A percentile compares a stretch with the other conserved stretches of the same genome.
Evolutionary conservation across 805 yeast genomes (phyloP).

Genomic region (Tetrapisispora phaffii): DNA sequence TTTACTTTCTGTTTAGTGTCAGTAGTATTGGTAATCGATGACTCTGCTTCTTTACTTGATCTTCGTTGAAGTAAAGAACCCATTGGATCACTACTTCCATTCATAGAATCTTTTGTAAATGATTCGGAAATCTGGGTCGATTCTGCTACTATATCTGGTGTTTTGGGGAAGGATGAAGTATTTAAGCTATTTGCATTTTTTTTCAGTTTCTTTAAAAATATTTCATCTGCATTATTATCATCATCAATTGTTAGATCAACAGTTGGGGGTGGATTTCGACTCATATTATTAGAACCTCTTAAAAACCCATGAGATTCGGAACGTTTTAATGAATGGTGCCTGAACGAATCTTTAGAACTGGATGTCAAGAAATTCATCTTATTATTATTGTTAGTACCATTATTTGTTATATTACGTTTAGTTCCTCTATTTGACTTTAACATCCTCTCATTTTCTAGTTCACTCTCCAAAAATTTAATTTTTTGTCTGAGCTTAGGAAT

Average conservation of each 20-base stretch:
- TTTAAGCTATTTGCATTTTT: conserved; percentile 5
- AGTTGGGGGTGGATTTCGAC: conserved; percentile 15
- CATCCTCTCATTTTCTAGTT: conserved; percentile 1
- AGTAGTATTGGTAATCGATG: neutral
- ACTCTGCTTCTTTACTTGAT: neutral
- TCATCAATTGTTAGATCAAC: conserved; percentile 22
- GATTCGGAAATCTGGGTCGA: conserved; percentile 3
- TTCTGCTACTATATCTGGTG: conserved; percentile 4
- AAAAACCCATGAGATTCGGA: neutral
- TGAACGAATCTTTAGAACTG: neutral
- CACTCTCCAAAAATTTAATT: conserved; percentile 3
- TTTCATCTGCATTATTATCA: conserved; percentile 8
- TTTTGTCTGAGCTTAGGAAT: conserved; percentile 15
- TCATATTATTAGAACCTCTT: neutral
- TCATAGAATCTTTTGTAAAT: neutral
- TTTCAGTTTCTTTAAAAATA: conserved; percentile 17
- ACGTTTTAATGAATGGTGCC: neutral
- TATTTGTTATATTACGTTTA: conserved; percentile 1
- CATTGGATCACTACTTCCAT: neutral
- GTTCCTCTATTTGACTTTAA: neutral
- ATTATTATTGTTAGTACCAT: neutral
- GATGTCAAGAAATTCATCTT: neutral
- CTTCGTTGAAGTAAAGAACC: neutral
- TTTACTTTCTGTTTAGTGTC: neutral
- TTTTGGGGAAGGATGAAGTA: neutral